phyloP scores from a whole-genome alignment of 108 stramenopile species.

The Fistulifera pelliculosa region DNA sequence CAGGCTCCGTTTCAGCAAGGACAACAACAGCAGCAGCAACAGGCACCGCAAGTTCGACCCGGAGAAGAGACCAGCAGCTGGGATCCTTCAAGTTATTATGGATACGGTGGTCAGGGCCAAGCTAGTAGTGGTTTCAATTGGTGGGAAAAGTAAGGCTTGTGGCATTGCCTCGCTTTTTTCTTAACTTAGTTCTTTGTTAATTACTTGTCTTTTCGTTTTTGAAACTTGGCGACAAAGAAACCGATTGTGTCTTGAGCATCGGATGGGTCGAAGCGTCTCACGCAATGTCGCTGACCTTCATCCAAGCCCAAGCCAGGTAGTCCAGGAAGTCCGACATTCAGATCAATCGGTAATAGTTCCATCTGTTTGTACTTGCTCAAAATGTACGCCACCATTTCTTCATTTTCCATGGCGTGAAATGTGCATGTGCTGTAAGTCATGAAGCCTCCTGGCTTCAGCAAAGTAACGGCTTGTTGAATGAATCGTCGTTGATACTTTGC shows the following conservation, averaged over 20 bases:
- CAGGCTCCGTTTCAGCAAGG: constrained; percentile 10
- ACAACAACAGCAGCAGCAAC: constrained; percentile 25
- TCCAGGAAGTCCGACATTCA: constrained; percentile 32
- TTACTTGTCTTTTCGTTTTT: constrained; percentile 20
- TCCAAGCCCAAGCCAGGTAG: constrained; percentile 36
- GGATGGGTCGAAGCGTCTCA: constrained; percentile 53
- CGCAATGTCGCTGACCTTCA: constrained; percentile 24
- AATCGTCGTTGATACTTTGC: constrained; percentile 55
- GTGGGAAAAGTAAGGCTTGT: constrained; percentile 37
- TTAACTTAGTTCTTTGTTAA: too few relatives aligned
- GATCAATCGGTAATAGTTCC: constrained; percentile 45
- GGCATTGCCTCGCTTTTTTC: too few relatives aligned
- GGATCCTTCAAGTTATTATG: constrained; percentile 62
- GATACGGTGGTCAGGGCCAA: constrained; percentile 30
- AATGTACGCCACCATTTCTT: constrained; percentile 48
- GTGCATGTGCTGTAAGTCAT: constrained; percentile 77
- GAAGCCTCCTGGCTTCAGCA: constrained; percentile 50
- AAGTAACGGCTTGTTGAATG: constrained; percentile 30
- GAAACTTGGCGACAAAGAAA: constrained; percentile 68
- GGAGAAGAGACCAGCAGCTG: constrained; percentile 40
- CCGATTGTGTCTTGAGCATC: constrained; percentile 48
- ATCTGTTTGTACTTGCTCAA: constrained; percentile 39
- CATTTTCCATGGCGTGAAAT: constrained; percentile 52
- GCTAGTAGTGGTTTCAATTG: constrained; percentile 78
- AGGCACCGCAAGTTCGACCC: constrained; percentile 19